A percentile compares a stretch with the other conserved stretches of the same genome.
Evolutionary conservation across 2,329 filamentous ascomycete species (phyloP).

Genomic region (Botryosphaeria agaves): DNA sequence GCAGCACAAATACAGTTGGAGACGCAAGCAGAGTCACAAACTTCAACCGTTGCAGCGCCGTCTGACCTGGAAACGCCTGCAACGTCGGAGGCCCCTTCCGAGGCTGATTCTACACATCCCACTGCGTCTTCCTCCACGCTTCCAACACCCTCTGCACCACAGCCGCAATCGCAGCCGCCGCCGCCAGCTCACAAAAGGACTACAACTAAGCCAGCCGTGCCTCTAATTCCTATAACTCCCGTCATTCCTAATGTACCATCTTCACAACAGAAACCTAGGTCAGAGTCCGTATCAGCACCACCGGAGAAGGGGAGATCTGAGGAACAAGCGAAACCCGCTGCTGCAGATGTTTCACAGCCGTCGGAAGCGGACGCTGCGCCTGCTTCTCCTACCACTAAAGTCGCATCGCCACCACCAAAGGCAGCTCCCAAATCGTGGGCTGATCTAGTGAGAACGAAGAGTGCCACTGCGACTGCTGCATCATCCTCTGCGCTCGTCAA

Average conservation of each 20-base stretch:
- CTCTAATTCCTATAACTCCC: constrained; percentile 32
- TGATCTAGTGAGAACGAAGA: constrained; percentile 42
- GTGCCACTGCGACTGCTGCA: constrained; percentile 14
- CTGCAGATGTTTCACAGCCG: constrained; percentile 4
- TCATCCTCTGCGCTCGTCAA: constrained; percentile 14
- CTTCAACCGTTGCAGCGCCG: constrained; percentile 24
- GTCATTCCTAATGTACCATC: constrained; percentile 14
- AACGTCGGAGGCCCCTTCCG: constrained; percentile 40
- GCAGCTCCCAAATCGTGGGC: constrained; percentile 43
- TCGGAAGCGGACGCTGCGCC: constrained; percentile 13
- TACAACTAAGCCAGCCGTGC: constrained; percentile 29
- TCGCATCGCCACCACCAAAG: constrained; percentile 25
- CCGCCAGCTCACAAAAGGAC: constrained; percentile 20
- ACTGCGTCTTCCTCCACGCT: constrained; percentile 37
- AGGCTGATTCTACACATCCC: constrained; percentile 35
- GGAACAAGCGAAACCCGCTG: constrained; percentile 5
- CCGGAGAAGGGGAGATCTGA: constrained; percentile 1
- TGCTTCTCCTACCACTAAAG: constrained; percentile 16
- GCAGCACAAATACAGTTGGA: constrained; percentile 8
- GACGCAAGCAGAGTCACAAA: constrained; percentile 20
- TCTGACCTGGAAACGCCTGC: constrained; percentile 38
- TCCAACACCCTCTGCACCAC: constrained; percentile 14
- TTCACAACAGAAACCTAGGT: constrained; percentile 18
- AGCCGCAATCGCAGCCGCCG: constrained; percentile 12
- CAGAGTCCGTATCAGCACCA: neutral